A percentile compares a stretch with the other conserved stretches of the same genome.
Evolutionary conservation across 345 rosid genomes (phyloP).

Genomic region (Turritis glabra): DNA sequence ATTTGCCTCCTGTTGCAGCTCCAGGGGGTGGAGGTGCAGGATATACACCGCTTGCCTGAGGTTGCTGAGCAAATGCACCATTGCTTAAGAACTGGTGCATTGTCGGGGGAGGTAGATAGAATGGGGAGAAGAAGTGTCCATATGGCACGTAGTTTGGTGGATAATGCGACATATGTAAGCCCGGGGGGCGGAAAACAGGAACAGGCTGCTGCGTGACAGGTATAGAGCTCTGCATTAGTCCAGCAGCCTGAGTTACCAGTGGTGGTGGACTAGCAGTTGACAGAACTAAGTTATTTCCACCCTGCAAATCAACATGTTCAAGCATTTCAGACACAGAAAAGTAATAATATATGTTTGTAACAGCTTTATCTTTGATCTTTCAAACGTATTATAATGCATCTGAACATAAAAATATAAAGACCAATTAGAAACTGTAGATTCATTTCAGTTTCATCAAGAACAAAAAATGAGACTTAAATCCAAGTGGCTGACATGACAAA

Average conservation of each 20-base stretch:
- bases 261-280: constrained; percentile 72
- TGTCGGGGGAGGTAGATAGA: constrained; percentile 75
- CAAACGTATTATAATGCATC: not conserved
- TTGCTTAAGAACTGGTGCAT: constrained; percentile 77
- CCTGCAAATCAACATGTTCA: constrained; percentile 50
- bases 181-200: constrained; percentile 82
- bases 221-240: constrained; percentile 79
- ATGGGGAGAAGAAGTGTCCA: constrained; percentile 73
- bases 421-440: not conserved
- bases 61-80: constrained; percentile 83
- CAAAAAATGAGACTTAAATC: not conserved
- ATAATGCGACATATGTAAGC: constrained; percentile 78
- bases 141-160: constrained; percentile 85
- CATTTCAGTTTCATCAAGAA: not conserved
- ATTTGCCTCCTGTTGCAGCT: constrained; percentile 70
- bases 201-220: constrained; percentile 79
- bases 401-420: not conserved
- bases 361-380: not conserved
- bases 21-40: constrained; percentile 71
- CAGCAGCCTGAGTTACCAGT: constrained; percentile 78
- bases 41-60: constrained; percentile 72
- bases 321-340: constrained; percentile 32
- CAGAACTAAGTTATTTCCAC: constrained; percentile 64
- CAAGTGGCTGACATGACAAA: not conserved
- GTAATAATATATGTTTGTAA: not conserved